Conservation (phyloP, 345 rosid genomes). For the Eucalyptus pauciflora region DNA sequence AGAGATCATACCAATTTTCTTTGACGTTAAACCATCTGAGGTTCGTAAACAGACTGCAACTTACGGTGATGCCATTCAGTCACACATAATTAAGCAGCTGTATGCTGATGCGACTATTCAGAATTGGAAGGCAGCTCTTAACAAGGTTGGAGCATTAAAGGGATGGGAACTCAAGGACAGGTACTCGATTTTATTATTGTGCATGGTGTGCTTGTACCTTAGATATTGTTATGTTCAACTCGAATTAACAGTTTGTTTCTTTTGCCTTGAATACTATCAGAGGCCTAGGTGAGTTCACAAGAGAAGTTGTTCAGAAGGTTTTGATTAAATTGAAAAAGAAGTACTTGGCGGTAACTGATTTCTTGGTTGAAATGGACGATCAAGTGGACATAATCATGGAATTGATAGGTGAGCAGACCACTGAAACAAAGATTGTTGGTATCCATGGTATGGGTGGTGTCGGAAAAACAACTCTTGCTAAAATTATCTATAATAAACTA, state of each 20-base stretch:
- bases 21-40: not conserved
- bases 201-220: accelerated
- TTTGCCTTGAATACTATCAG: not conserved
- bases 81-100: too few relatives aligned
- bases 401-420: not conserved
- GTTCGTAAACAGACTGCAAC: not conserved
- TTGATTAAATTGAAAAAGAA: not conserved
- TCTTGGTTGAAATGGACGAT: not conserved
- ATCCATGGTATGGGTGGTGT: not conserved
- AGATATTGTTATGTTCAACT: not conserved
- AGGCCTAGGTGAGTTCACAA: not conserved
- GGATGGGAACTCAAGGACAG: not conserved
- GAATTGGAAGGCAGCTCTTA: not conserved
- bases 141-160: not conserved
- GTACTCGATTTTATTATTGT: not conserved
- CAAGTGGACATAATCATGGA: not conserved
- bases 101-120: not conserved
- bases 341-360: not conserved
- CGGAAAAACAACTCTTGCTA: not conserved
- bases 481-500: not conserved
- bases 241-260: not conserved
- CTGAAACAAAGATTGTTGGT: not conserved
- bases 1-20: not conserved
- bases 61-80: not conserved
- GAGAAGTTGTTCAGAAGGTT: not conserved